Conservation (phyloP, 2,329 filamentous ascomycete genomes). For the Teratosphaeriaceae sp. region DNA sequence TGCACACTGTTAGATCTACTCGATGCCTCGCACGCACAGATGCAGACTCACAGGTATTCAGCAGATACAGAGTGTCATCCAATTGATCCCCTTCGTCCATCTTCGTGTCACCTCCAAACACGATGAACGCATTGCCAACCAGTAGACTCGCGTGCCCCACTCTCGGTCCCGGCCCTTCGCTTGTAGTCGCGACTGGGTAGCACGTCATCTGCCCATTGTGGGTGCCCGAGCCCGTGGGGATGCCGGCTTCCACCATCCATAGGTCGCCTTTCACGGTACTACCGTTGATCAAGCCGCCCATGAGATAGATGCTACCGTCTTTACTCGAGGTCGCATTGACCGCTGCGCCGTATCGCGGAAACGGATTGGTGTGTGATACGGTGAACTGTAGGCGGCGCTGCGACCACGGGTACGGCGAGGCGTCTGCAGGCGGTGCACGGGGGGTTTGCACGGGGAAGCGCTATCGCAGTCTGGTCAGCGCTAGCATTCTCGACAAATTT, state of each 20-base stretch:
- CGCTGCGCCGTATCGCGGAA: conserved; percentile 93
- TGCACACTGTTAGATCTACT: conserved; percentile 46
- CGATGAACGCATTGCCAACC: conserved; percentile 97
- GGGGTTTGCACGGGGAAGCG: conserved; percentile 18
- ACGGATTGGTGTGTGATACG: conserved; percentile 73
- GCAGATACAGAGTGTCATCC: conserved; percentile 90
- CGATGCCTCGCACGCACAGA: too few relatives aligned
- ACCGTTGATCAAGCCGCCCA: conserved; percentile 93
- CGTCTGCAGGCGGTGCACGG: conserved; percentile 50
- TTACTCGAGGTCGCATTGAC: conserved; percentile 91
- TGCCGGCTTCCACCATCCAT: conserved; percentile 91
- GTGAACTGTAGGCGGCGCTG: conserved; percentile 83
- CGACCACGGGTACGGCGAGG: conserved; percentile 92
- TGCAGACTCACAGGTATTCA: conserved; percentile 81
- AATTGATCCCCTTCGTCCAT: conserved; percentile 85
- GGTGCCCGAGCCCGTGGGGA: conserved; percentile 15
- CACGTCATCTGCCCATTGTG: conserved; percentile 68
- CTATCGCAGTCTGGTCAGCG: conserved; percentile 4
- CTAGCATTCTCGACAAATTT: too few relatives aligned
- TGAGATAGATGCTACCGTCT: conserved; percentile 94
- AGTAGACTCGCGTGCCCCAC: conserved; percentile 91
- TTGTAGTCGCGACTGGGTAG: conserved; percentile 84
- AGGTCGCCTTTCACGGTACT: conserved; percentile 94
- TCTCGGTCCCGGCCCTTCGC: conserved; percentile 88
- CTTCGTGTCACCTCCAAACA: conserved; percentile 97